A percentile compares a stretch with the other conserved stretches of the same genome.
Conservation (phyloP, 2,329 filamentous ascomycete species). For the Fusarium clavum region DNA sequence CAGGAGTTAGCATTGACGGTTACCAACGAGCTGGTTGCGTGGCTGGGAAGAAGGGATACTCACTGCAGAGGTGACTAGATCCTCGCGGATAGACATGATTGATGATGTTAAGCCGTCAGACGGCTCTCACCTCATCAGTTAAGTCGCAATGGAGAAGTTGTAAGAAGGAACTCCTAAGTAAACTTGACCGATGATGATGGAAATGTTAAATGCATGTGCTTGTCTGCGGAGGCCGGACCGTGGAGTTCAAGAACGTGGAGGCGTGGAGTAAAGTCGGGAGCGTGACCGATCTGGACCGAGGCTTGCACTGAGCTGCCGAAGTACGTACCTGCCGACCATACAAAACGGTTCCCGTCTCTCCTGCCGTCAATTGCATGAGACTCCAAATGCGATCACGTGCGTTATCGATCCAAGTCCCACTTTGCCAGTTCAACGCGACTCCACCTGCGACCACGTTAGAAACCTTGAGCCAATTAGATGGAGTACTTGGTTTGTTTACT, state of each 20-base stretch:
- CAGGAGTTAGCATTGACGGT: constrained; percentile 33
- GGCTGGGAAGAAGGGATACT: constrained; percentile 40
- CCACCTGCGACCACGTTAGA: constrained; percentile 14
- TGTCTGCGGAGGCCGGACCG: constrained; percentile 34
- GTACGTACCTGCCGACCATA: constrained; percentile 30
- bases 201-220: constrained; percentile 48
- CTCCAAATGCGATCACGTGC: constrained; percentile 31
- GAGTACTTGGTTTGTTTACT: constrained; percentile 56
- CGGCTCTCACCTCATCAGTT: constrained; percentile 44
- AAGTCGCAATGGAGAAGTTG: constrained; percentile 18
- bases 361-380: neutral
- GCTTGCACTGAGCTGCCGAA: constrained; percentile 37
- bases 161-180: constrained; percentile 7
- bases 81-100: constrained; percentile 89
- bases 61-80: constrained; percentile 86
- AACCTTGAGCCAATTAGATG: constrained; percentile 45
- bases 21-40: constrained; percentile 10
- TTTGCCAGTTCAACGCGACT: constrained; percentile 30
- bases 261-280: constrained; percentile 46
- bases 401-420: neutral
- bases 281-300: constrained; percentile 50
- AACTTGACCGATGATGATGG: constrained; percentile 29
- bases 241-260: constrained; percentile 36
- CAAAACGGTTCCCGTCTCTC: neutral
- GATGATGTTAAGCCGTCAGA: constrained; percentile 33